These are phyloP conservation scores for Syncephalastrum contaminatum DNA, from an alignment of 371 early-diverging fungal genomes.

Conservation along the genomic window DNA sequence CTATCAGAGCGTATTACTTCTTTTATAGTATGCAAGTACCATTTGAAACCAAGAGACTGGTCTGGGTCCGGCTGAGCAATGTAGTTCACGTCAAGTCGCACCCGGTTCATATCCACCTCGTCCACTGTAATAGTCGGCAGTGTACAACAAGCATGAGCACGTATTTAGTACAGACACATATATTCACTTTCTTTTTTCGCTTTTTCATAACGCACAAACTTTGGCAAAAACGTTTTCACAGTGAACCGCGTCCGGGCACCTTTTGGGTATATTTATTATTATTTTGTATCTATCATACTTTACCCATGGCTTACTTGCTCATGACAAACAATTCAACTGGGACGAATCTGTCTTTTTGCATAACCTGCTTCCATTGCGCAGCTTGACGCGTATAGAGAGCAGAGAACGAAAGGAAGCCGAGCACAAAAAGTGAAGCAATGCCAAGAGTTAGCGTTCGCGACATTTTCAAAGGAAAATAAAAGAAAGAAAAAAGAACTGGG, in stretches of 20 bases:
- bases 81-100: conserved; percentile 26
- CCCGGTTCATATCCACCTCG: conserved; percentile 15
- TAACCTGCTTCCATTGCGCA: not conserved
- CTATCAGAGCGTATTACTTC: not conserved
- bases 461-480: too few species aligned
- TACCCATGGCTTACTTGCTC: conserved; percentile 22
- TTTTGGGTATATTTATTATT: too few species aligned
- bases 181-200: not conserved
- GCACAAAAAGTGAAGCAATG: too few species aligned
- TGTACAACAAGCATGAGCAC: not conserved
- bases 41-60: conserved; percentile 16
- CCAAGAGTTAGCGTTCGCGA: too few species aligned
- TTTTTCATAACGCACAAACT: conserved; percentile 35
- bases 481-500: too few species aligned
- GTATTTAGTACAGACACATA: not conserved
- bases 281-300: too few species aligned
- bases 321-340: conserved; percentile 49
- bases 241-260: conserved; percentile 44
- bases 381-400: too few species aligned
- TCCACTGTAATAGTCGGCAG: conserved; percentile 4
- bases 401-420: conserved; percentile 2
- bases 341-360: too few species aligned
- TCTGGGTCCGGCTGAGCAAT: conserved; percentile 18
- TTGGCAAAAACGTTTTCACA: conserved; percentile 41
- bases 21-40: conserved; percentile 13